Conservation (phyloP, 108 stramenopile genomes). For the Fistulifera solaris region DNA sequence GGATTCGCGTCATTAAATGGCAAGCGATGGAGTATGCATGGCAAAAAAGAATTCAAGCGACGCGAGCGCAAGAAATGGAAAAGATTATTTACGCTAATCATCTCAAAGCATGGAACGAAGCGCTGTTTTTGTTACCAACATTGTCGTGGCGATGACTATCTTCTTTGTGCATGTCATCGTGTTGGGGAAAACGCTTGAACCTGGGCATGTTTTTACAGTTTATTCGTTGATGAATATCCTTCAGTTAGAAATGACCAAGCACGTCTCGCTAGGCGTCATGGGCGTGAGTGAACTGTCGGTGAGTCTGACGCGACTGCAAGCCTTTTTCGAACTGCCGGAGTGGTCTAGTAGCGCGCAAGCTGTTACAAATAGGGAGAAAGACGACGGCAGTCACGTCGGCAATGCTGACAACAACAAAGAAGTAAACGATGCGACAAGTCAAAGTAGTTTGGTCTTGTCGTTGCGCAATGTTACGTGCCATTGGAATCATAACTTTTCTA, state of each 20-base stretch:
- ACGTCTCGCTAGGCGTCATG: conserved; percentile 77
- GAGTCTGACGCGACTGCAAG: conserved; percentile 53
- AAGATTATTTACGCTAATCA: conserved; percentile 58
- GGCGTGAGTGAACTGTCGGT: conserved; percentile 57
- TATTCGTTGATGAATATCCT: conserved; percentile 73
- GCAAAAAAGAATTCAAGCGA: conserved; percentile 45
- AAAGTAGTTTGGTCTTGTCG: conserved; percentile 9
- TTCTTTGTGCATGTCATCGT: conserved; percentile 44
- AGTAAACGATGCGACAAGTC: neutral
- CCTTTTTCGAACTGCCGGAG: conserved; percentile 59
- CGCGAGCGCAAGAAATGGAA: conserved; percentile 51
- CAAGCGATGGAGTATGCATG: conserved; percentile 68
- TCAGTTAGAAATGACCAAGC: conserved; percentile 82
- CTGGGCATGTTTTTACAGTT: conserved; percentile 60
- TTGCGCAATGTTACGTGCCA: conserved; percentile 28
- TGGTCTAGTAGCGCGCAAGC: neutral
- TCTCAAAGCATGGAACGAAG: conserved; percentile 79
- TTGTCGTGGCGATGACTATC: conserved; percentile 47
- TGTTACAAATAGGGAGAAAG: neutral
- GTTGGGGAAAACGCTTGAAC: conserved; percentile 33
- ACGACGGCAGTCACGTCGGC: neutral
- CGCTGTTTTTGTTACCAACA: conserved; percentile 64
- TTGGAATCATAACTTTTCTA: conserved; percentile 23
- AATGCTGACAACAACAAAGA: neutral
- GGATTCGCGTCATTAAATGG: conserved; percentile 84